A percentile compares a stretch with the other conserved stretches of the same genome.
Conservation (phyloP, 176 grass and related monocot species). For the Carex cristatella region DNA sequence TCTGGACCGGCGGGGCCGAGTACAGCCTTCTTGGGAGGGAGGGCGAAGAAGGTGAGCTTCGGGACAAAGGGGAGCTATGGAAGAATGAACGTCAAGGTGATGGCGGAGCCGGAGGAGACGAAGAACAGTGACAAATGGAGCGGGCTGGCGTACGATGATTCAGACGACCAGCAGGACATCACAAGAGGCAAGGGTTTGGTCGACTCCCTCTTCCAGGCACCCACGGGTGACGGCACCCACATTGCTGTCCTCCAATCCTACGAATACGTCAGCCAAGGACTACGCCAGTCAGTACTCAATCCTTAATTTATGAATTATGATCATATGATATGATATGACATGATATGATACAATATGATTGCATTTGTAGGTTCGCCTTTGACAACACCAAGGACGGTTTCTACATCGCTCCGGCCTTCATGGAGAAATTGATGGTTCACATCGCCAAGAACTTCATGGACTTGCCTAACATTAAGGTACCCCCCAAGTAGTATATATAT, state of each 20-base stretch:
- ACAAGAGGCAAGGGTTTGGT: conserved; percentile 72
- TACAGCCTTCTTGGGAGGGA: conserved; percentile 35
- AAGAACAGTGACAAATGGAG: conserved; percentile 66
- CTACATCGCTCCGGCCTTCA: conserved; percentile 86
- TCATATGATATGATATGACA: no score
- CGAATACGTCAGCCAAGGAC: conserved; percentile 87
- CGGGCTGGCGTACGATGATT: conserved; percentile 50
- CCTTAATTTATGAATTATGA: no score
- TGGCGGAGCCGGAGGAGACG: conserved; percentile 45
- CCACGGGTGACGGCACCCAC: conserved; percentile 77
- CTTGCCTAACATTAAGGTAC: conserved; percentile 89
- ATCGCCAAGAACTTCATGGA: conserved; percentile 94
- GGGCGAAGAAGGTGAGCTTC: conserved; percentile 26
- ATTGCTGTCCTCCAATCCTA: conserved; percentile 74
- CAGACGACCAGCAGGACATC: conserved; percentile 98
- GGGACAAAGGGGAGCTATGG: not conserved
- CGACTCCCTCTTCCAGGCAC: conserved; percentile 76
- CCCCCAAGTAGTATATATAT: no score
- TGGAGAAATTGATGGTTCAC: conserved; percentile 98
- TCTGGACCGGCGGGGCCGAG: conserved; percentile 9
- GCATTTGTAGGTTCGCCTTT: conserved; percentile 18
- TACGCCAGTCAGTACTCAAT: conserved; percentile 29
- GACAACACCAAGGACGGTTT: conserved; percentile 65
- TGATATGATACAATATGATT: not conserved
- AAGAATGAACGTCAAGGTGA: conserved; percentile 10